Base-by-base conservation (phyloP, 2,329 filamentous ascomycete species). In the Rhynchosporium agropyri region DNA sequence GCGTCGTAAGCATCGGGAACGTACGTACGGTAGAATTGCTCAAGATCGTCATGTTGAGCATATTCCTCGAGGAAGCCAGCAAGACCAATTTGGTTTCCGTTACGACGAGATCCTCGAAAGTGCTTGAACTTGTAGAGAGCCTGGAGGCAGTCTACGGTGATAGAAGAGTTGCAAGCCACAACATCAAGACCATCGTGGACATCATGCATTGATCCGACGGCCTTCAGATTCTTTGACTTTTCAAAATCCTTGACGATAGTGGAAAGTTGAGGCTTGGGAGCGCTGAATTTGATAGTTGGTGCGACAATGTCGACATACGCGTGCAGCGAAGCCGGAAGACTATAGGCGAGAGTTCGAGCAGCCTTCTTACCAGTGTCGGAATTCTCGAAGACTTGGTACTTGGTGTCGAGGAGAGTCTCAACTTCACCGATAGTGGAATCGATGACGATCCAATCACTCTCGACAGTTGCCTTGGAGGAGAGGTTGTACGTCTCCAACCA, bases 371-470 rank as follows among this genome's bases (percentile, higher is more conserved):
- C 83, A 68, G 84, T 80, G 33, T 75, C 72, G 3, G 61, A 64
- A 67, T 71, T 67, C 38, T 75, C 72, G 3, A 60, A 63, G 67
- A 70, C 64, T n/a, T 65, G 53, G 63, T 68, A 75, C 53, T 69
- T 65, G 2, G 74, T 65, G 8, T 71, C 57, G 9, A 75, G 67
- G 3, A 75, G 68, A 7, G 64, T 63, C 50, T 74, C 69, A 0
- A 68, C 72, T 51, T 69, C 54, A 13, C 64, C 63, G 49, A 74
- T 62, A 1, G 70, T 72, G 6, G 67, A 65, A 10, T 68, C 64
- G 40, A 73, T 54, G 42, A 65, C 64, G n/a, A 75, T 79, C 80
- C 82, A 85, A 67, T 85, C 83, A 69, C 80, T 80, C 49, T 83
- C 80, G 0, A 80, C 74, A 67, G 76, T 82, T 71, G 82, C 80